These are phyloP conservation scores for Hysterangium stoloniferum DNA, from an alignment of 768 basidiomycete genomes.

Conservation along the genomic window DNA sequence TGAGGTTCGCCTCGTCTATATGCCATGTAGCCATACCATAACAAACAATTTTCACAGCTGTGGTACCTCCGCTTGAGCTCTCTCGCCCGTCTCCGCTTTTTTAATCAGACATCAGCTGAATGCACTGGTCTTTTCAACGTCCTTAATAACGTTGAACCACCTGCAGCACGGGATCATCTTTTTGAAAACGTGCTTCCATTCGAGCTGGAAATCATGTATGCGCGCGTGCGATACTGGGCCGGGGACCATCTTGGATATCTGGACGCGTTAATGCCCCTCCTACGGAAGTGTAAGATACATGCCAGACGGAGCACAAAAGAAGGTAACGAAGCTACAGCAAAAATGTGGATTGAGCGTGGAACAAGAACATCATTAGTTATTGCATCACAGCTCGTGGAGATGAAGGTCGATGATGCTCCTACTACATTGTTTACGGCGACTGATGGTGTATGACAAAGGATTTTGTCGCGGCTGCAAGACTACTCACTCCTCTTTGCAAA, in stretches of 20 bases:
- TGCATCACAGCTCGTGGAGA: slow-evolving; percentile 76
- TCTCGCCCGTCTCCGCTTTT: slow-evolving; percentile 72
- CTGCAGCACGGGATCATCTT: slow-evolving; percentile 46
- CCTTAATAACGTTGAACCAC: slow-evolving; percentile 50
- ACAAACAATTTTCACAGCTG: slow-evolving; percentile 37
- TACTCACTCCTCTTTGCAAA: slow-evolving; percentile 60
- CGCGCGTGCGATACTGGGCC: slow-evolving; percentile 73
- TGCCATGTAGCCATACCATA: background rate
- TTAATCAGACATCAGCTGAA: slow-evolving; percentile 82
- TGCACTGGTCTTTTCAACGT: slow-evolving; percentile 72
- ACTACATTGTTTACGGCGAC: background rate
- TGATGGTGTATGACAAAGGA: slow-evolving; percentile 38
- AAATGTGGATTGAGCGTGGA: slow-evolving; percentile 82
- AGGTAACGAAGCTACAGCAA: slow-evolving; percentile 18
- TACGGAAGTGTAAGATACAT: slow-evolving; percentile 51
- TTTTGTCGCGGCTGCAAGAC: slow-evolving; percentile 53
- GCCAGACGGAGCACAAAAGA: slow-evolving; percentile 30
- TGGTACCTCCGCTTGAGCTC: slow-evolving; percentile 80
- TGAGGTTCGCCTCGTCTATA: slow-evolving; percentile 41
- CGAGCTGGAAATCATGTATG: slow-evolving; percentile 58
- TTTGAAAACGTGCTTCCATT: slow-evolving; percentile 52
- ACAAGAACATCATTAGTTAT: slow-evolving; percentile 70
- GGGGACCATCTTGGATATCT: slow-evolving; percentile 76
- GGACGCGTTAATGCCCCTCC: slow-evolving; percentile 59
- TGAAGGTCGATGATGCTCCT: slow-evolving; percentile 49